Conservation (phyloP, 768 basidiomycete genomes). For the Tephrocybe rancida region DNA sequence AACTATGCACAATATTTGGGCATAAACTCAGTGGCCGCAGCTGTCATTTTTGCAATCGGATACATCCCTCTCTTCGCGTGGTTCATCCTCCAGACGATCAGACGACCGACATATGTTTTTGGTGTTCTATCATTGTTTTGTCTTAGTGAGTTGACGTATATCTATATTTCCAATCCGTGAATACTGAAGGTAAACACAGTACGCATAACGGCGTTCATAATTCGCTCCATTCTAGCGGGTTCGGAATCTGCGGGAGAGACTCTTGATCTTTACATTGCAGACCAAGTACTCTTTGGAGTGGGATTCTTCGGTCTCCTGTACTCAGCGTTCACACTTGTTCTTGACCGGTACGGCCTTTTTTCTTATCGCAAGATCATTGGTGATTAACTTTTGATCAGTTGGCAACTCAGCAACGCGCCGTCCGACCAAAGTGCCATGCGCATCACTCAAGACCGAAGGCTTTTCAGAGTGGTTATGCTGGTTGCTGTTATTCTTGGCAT, state of each 20-base stretch:
- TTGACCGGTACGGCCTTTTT: slow-evolving; percentile 38
- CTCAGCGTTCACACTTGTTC: slow-evolving; percentile 40
- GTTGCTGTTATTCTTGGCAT: slow-evolving; percentile 37
- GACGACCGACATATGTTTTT: slow-evolving; percentile 34
- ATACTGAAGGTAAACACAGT: slow-evolving; percentile 27
- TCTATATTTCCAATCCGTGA: not conserved
- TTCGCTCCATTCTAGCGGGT: slow-evolving; percentile 39
- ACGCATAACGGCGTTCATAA: slow-evolving; percentile 39
- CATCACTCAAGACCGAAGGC: slow-evolving; percentile 28
- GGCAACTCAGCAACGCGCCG: slow-evolving; percentile 17
- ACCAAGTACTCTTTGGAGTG: slow-evolving; percentile 39
- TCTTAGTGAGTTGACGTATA: slow-evolving; percentile 28
- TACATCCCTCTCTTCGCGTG: slow-evolving; percentile 32
- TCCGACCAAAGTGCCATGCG: slow-evolving; percentile 16
- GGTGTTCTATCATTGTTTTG: slow-evolving; percentile 38
- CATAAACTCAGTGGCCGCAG: slow-evolving; percentile 33
- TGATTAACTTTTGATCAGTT: slow-evolving; percentile 12
- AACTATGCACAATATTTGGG: slow-evolving; percentile 37
- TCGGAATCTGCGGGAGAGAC: slow-evolving; percentile 31
- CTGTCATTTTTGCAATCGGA: slow-evolving; percentile 35
- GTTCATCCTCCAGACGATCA: slow-evolving; percentile 32
- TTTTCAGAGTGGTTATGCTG: slow-evolving; percentile 31
- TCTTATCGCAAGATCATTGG: not conserved
- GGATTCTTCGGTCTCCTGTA: slow-evolving; percentile 48
- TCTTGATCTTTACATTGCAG: slow-evolving; percentile 35